These are phyloP conservation scores for Gracilaria domingensis DNA, from an alignment of 23 red algal species.

Conservation along the genomic window DNA sequence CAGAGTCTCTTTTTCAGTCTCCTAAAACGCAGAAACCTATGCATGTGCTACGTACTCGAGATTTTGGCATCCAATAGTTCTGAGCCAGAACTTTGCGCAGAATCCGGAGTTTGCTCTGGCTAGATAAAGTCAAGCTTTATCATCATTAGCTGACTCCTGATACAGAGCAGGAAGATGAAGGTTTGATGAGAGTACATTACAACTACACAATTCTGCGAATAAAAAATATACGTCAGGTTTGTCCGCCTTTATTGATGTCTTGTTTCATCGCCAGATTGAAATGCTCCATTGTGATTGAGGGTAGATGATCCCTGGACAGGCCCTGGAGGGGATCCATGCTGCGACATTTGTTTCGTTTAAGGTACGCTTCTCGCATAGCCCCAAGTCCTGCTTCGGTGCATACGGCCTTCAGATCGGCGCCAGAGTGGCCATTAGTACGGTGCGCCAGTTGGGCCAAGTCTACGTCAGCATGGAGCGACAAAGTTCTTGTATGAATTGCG, in stretches of 20 bases:
- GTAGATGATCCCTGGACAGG: background rate
- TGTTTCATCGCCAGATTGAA: background rate
- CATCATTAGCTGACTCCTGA: too few species aligned
- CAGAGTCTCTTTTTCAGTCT: too few species aligned
- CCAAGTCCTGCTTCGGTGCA: slow-evolving; percentile 72
- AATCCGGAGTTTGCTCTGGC: too few species aligned
- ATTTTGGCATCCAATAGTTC: too few species aligned
- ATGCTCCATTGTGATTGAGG: background rate
- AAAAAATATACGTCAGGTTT: background rate
- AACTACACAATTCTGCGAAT: too few species aligned
- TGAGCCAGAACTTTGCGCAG: too few species aligned
- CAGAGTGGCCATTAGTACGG: slow-evolving; percentile 21
- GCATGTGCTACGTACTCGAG: too few species aligned
- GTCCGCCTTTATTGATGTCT: too few species aligned
- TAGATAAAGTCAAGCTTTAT: too few species aligned
- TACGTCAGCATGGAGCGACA: slow-evolving; percentile 44
- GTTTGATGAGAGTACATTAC: too few species aligned
- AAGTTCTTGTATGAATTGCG: background rate
- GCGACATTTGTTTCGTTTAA: background rate
- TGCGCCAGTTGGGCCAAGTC: slow-evolving; percentile 44
- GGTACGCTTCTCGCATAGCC: slow-evolving; percentile 57
- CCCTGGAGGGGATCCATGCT: background rate
- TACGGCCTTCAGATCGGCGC: slow-evolving; percentile 69
- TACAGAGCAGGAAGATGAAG: too few species aligned
- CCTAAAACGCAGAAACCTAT: too few species aligned